Evolutionary conservation across 1,284 basidiomycete genomes (phyloP), one percentile per base, ranked within the genome.

Genomic region (Ustilago shanxiensis): DNA sequence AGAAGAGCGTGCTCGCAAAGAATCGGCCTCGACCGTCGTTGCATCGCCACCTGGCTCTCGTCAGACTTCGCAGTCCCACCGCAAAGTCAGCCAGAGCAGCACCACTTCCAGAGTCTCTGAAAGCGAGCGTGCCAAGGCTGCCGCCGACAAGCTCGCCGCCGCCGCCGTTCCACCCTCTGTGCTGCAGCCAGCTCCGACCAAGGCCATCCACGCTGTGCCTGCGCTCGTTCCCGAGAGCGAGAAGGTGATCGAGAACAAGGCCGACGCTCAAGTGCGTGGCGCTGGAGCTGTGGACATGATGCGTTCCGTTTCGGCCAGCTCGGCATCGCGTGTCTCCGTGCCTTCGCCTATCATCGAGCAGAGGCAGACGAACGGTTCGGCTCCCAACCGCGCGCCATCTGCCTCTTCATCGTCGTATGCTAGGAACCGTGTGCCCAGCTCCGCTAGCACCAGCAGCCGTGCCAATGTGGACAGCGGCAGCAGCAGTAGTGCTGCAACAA

Each of bases 101-200:
- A 63, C 54, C 35, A 28, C 61, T 28, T 67, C 63, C 18, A 35
- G 50, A 13, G 14, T 39, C 29, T 53, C 70, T 20, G 66, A 70
- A 41, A 52, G 18, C 22, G 75, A 74, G 14, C 60, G 63, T 18
- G 56, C 65, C 47, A 57, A 54, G 28, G 65, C 68, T 54, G 73
- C 68, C 8, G 60, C 65, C 39, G 73, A 76, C 18, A 76, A 76
- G 65, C 61, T 71, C 45, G 73, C 68, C 14, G 73, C 73, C 31
- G 68, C 61, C 18, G 64, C 72, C 18, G 65, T 65, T 0, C 58
- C 53, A 8, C 65, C 73, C 33, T 76, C 68, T 14, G 68, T 76
- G 29, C 56, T 71, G 13, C 73, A 76, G 55, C 61, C 73, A 10
- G 61, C 55, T 2, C 51, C 77, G 6, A 55, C 47, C 47, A 49